Evolutionary conservation across 805 yeast genomes (phyloP), one percentile per base, ranked within the genome.

Genomic region (Zygoascus flipseniorum): DNA sequence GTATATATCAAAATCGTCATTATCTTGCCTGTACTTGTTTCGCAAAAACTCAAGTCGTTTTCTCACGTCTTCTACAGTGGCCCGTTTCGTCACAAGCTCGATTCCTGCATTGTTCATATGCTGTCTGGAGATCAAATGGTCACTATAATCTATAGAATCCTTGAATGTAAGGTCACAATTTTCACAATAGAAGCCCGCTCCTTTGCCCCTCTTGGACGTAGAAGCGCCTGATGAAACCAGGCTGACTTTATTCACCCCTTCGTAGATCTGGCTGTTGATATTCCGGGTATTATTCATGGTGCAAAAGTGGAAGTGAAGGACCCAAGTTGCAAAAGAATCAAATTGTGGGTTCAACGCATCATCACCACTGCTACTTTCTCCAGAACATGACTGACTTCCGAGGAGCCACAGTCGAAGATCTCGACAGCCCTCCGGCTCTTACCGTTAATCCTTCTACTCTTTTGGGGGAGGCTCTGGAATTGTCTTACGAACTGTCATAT

Each of bases 101-200:
- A 63, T 65, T 8, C 74, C 74, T 0, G 69, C 60, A 2, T 63
- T 59, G 23, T 63, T 58, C 44, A 68, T 52, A 56, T 72, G 98
- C 56, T 77, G 83, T 37, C 81, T 82, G 39, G 89, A 81, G 63
- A 87, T 89, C 63, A 88, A 72, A 70, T 93, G 98, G 64, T 90
- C 95, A 2, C 88, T 75, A 65, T 82, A 81, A 56, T 89, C 85
- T 59, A 89, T 70, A 53, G 86, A 85, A 65, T 93, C 97, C 63
- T 89, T 82, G 69, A 80, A 92, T 1, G 92, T 83, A 54, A 87
- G 67, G 57, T 84, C 80, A 68, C 99, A 93, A 1, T 79, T 67
- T 10, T 84, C 86, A 69, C 99, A 93, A 60, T 78, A 78, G 68
- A 92, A 92, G 20, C 97, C 97, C 56, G 87, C 86, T 26, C 86